Conservation (phyloP, 352 stramenopile genomes). For the Peronospora tabacina region DNA sequence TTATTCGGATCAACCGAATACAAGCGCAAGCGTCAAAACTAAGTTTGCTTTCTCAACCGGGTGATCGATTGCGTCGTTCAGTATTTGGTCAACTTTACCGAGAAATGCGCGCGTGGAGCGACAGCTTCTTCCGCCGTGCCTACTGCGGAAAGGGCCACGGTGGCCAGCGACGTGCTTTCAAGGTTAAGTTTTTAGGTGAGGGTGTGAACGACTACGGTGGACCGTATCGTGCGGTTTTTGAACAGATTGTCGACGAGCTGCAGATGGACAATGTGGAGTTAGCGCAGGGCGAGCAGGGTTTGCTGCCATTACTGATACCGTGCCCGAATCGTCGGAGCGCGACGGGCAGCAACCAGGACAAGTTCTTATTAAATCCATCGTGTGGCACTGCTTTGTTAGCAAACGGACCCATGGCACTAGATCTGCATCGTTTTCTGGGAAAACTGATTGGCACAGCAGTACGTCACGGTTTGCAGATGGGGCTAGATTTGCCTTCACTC, state of each 20-base stretch:
- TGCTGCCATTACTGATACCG: conserved; percentile 84
- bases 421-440: conserved; percentile 92
- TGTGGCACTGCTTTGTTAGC: conserved; percentile 74
- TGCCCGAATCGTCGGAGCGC: conserved; percentile 82
- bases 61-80: conserved; percentile 83
- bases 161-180: conserved; percentile 96
- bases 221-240: conserved; percentile 96
- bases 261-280: conserved; percentile 87
- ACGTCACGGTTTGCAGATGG: conserved; percentile 92
- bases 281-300: conserved; percentile 74
- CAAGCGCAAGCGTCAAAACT: conserved; percentile 85
- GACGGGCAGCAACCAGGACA: conserved; percentile 88
- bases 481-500: conserved; percentile 81
- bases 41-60: conserved; percentile 81
- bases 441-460: conserved; percentile 94
- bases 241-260: conserved; percentile 93
- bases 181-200: conserved; percentile 98
- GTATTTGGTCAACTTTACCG: conserved; percentile 97
- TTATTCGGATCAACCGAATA: conserved; percentile 96
- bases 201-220: conserved; percentile 98
- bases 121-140: conserved; percentile 90
- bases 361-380: conserved; percentile 86
- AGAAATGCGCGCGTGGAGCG: conserved; percentile 92
- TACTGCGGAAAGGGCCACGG: conserved; percentile 97
- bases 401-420: conserved; percentile 85